These are phyloP conservation scores for Dactylellina leptospora DNA, from an alignment of 2,329 filamentous ascomycete genomes.

Conservation along the genomic window DNA sequence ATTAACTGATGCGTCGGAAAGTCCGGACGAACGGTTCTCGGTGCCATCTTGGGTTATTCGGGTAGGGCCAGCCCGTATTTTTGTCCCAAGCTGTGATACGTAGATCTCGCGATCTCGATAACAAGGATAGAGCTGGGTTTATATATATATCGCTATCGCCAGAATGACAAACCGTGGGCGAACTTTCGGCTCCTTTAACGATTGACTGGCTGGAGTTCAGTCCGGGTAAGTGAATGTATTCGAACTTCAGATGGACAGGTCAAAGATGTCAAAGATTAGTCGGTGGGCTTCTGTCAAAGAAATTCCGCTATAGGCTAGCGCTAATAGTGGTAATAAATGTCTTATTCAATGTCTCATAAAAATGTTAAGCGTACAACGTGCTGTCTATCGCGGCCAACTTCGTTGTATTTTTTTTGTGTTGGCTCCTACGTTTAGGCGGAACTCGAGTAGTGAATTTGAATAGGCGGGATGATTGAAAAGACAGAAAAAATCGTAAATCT, in stretches of 20 bases:
- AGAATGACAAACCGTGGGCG: not conserved
- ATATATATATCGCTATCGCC: too few species aligned
- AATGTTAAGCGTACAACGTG: not conserved
- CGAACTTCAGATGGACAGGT: not conserved
- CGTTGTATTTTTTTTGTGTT: not conserved
- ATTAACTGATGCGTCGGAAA: slow-evolving; percentile 41
- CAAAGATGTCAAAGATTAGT: too few species aligned
- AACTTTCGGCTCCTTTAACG: too few species aligned
- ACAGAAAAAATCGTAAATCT: too few species aligned
- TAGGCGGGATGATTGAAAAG: too few species aligned
- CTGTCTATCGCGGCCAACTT: not conserved
- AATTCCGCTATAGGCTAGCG: not conserved
- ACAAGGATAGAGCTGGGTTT: not conserved
- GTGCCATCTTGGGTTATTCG: slow-evolving; percentile 30
- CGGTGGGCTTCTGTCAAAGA: not conserved
- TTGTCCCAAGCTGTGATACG: not conserved
- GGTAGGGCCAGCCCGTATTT: not conserved
- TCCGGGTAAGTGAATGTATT: not conserved
- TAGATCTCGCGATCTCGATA: too few species aligned
- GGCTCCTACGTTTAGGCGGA: not conserved
- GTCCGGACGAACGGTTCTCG: slow-evolving; percentile 34
- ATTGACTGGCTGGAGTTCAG: too few species aligned
- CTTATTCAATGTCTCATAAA: not conserved
- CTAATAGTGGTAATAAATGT: not conserved
- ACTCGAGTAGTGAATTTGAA: too few species aligned